Conservation (phyloP, 2,329 filamentous ascomycete genomes). For the Ilyonectria sp. region DNA sequence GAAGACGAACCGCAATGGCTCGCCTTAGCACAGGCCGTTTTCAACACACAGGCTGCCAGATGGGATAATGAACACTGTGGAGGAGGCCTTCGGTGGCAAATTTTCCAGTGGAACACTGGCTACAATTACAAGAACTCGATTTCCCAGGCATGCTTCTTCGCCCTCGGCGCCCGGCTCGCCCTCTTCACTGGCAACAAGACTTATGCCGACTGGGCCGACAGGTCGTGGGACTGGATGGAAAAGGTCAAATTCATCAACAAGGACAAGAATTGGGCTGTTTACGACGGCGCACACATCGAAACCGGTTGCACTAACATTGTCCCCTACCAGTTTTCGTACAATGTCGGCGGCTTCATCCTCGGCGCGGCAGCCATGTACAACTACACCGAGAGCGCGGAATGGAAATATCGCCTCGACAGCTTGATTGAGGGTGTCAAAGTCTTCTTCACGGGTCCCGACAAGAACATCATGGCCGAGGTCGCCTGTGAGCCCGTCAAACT, state of each 20-base stretch:
- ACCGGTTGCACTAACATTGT: slow-evolving; percentile 72
- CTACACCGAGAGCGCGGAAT: slow-evolving; percentile 66
- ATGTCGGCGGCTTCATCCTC: slow-evolving; percentile 76
- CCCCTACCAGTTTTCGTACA: slow-evolving; percentile 79
- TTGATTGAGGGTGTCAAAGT: slow-evolving; percentile 68
- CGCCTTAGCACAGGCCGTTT: slow-evolving; percentile 82
- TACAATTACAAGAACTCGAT: slow-evolving; percentile 84
- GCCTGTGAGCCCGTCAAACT: slow-evolving; percentile 74
- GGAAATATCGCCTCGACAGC: slow-evolving; percentile 72
- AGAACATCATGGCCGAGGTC: slow-evolving; percentile 74
- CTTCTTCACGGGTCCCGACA: slow-evolving; percentile 68
- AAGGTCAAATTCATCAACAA: slow-evolving; percentile 70
- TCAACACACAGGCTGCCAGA: slow-evolving; percentile 82
- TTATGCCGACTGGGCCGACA: slow-evolving; percentile 84
- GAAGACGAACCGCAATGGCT: slow-evolving; percentile 76
- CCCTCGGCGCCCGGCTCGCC: slow-evolving; percentile 77
- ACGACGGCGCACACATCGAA: slow-evolving; percentile 72
- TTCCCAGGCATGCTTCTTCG: slow-evolving; percentile 75
- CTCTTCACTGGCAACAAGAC: slow-evolving; percentile 84
- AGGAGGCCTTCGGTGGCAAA: slow-evolving; percentile 89
- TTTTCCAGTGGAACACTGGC: slow-evolving; percentile 85
- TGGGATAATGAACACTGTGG: slow-evolving; percentile 80
- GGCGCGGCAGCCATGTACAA: slow-evolving; percentile 81
- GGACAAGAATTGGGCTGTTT: slow-evolving; percentile 69
- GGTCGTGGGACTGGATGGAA: slow-evolving; percentile 79